Evolutionary conservation across 2,329 filamentous ascomycete genomes (phyloP).

Genomic region (Berkeleyomyces rouxiae): DNA sequence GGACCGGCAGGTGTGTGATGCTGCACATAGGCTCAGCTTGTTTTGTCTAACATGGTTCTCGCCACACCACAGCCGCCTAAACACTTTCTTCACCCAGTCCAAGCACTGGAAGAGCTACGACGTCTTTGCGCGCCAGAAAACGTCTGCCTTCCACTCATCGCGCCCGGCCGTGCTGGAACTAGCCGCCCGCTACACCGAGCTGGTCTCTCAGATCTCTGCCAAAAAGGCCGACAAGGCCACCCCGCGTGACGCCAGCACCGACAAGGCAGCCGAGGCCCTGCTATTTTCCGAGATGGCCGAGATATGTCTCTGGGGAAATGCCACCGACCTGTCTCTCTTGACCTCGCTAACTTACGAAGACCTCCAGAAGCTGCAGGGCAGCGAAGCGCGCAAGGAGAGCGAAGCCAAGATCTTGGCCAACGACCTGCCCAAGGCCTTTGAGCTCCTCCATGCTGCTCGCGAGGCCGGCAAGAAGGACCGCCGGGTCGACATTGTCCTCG

Average conservation of each 20-base stretch:
- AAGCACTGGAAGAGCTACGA: slow-evolving; percentile 81
- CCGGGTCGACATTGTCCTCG: slow-evolving; percentile 82
- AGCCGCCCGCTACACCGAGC: slow-evolving; percentile 58
- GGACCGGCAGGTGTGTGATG: background rate
- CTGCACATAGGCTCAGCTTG: background rate
- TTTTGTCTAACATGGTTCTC: background rate
- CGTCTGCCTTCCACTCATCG: slow-evolving; percentile 80
- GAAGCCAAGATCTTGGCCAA: slow-evolving; percentile 90
- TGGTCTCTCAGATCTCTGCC: slow-evolving; percentile 32
- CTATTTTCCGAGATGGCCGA: slow-evolving; percentile 89
- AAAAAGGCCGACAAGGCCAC: slow-evolving; percentile 42
- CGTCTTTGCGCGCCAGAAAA: slow-evolving; percentile 78
- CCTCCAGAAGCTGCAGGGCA: slow-evolving; percentile 89
- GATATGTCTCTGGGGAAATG: slow-evolving; percentile 94
- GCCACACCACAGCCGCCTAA: slow-evolving; percentile 45
- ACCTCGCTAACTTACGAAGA: slow-evolving; percentile 87
- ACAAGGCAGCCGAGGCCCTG: slow-evolving; percentile 51
- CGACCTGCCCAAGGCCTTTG: slow-evolving; percentile 59
- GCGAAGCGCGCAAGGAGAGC: slow-evolving; percentile 65
- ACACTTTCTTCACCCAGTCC: slow-evolving; percentile 59
- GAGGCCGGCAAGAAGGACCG: slow-evolving; percentile 22
- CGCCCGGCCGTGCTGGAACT: slow-evolving; percentile 73
- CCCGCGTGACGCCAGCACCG: slow-evolving; percentile 13
- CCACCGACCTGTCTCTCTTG: slow-evolving; percentile 80
- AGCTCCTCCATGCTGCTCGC: slow-evolving; percentile 47